phyloP scores from a whole-genome alignment of 352 stramenopile genomes.

The Globisporangium barbulae region DNA sequence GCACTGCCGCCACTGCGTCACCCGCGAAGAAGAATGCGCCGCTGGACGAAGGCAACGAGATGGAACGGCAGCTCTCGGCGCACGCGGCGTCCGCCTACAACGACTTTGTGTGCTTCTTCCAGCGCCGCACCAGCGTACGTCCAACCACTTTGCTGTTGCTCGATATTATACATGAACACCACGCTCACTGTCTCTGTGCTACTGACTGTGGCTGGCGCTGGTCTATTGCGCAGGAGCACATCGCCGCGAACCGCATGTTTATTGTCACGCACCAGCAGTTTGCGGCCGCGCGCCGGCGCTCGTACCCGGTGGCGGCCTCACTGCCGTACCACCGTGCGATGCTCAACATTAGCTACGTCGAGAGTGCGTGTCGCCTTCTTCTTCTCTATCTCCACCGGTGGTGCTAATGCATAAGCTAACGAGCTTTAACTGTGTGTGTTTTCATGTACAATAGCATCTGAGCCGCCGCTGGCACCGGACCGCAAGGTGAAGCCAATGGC shows the following conservation, averaged over 20 bases:
- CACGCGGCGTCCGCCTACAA: slow-evolving; percentile 65
- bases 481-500: slow-evolving; percentile 16
- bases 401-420: neutral
- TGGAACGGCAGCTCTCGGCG: slow-evolving; percentile 72
- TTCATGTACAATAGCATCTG: slow-evolving; percentile 33
- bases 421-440: neutral
- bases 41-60: slow-evolving; percentile 36
- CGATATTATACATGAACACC: no score
- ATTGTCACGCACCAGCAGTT: slow-evolving; percentile 32
- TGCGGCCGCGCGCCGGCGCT: slow-evolving; percentile 20
- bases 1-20: neutral
- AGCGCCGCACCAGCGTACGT: slow-evolving; percentile 55
- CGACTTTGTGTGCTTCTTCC: slow-evolving; percentile 58
- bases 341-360: slow-evolving; percentile 33
- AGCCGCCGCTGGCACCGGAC: slow-evolving; percentile 27
- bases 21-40: neutral
- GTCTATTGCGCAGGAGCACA: slow-evolving; percentile 28
- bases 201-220: neutral
- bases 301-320: slow-evolving; percentile 27
- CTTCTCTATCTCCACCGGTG: neutral
- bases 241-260: slow-evolving; percentile 59
- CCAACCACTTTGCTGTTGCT: neutral
- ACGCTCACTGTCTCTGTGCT: neutral
- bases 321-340: slow-evolving; percentile 31
- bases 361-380: slow-evolving; percentile 39